Base-by-base conservation (phyloP, 2,329 filamentous ascomycete genomes). In the Fusarium domesticum region DNA sequence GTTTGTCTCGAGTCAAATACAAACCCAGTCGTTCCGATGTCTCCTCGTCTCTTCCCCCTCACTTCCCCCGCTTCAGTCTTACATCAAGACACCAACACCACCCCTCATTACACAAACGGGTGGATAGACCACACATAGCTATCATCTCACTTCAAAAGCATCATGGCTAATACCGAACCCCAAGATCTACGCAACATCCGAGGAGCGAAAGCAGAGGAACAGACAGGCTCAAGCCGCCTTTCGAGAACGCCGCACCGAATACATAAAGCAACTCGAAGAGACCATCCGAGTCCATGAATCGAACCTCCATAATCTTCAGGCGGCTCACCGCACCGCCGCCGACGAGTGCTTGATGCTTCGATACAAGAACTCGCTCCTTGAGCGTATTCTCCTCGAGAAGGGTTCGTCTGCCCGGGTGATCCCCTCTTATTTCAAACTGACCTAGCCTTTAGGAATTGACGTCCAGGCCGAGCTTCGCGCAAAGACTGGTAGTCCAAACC, bases 291-390 rank as follows among this genome's bases (percentile, higher is more conserved):
- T 93, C 58, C 92, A 97, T 76, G 93, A 98, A 71, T 89, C 95
- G 61, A 92, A 89, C 60, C 77, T 97, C 44, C 88, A 95, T 60
- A 95, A 84, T 62, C 77, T 98, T 48, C 93, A 97, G 70, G 87
- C 92, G 62, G 95, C 90, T 55, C 93, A 97, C 65, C 88, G 93
- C 59, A 91, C 83, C 62, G 93, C 93, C 45, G 90, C 92, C 45
- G 93, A 97, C 68, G 93, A 97, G 70, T 97, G 93, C 66, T 72
- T 97, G 63, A 97, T 98, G 93, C 77, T 98, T 59, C 86, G 93
- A 47, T 98, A 97, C 70, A 97, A 97, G 75, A 98, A 97, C 68
- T 97, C 93, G 32, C 75, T 97, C 37, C 79, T 98, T 28, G 93
- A 98, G 72, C 83, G 93, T 47, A 95, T 98, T 62, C 78, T 98